These are phyloP conservation scores for Sugiyamaella lignohabitans DNA, from an alignment of 805 yeast genomes.

Conservation along the genomic window DNA sequence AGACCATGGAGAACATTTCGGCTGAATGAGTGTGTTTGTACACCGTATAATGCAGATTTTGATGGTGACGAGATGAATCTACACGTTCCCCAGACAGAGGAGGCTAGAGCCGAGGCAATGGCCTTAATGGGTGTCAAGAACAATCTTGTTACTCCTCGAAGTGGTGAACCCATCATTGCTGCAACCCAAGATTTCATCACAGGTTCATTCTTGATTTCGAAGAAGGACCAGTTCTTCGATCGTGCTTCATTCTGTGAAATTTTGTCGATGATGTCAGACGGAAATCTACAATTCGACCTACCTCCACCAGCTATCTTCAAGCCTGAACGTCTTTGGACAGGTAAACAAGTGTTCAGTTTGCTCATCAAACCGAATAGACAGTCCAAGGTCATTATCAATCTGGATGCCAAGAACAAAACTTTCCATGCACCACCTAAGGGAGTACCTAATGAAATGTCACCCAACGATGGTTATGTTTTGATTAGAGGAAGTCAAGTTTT, in stretches of 20 bases:
- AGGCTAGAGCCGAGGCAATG: constrained; percentile 98
- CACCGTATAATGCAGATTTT: constrained; percentile 98
- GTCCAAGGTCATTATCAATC: constrained; percentile 77
- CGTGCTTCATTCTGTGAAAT: constrained; percentile 77
- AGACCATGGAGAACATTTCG: constrained; percentile 98
- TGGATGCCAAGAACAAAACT: constrained; percentile 93
- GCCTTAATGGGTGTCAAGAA: constrained; percentile 96
- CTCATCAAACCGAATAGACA: constrained; percentile 73
- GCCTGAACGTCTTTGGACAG: constrained; percentile 92
- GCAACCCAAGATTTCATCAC: constrained; percentile 99
- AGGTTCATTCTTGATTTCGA: constrained; percentile 87
- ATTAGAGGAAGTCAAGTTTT: constrained; percentile 84
- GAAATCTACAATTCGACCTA: constrained; percentile 74
- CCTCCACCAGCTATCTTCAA: constrained; percentile 94
- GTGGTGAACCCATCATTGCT: constrained; percentile 98
- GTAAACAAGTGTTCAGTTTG: constrained; percentile 88
- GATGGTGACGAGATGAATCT: constrained; percentile 99
- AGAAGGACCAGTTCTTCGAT: constrained; percentile 89
- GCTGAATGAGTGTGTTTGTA: constrained; percentile 96
- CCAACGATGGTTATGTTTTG: constrained; percentile 90
- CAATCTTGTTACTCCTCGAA: constrained; percentile 88
- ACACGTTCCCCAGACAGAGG: constrained; percentile 98
- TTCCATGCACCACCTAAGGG: constrained; percentile 68
- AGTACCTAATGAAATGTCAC: constrained; percentile 88
- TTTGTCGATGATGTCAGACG: constrained; percentile 94